Base-by-base conservation (phyloP, 139 green algal genomes). In the Chlamydomonas sp. region DNA sequence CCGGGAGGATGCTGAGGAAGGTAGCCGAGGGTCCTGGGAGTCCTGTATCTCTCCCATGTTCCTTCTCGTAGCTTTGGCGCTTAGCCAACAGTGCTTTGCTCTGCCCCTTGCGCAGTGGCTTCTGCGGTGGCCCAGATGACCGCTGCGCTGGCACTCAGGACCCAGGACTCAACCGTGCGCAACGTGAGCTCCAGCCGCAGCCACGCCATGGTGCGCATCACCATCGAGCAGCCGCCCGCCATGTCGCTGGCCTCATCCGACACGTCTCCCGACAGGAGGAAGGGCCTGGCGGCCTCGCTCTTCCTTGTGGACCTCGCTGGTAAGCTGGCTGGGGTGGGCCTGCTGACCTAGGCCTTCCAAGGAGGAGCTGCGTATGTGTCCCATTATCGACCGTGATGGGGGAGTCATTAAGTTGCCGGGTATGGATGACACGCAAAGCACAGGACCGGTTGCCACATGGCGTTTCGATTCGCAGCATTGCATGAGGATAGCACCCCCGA, bases 161-260 rank as follows among this genome's bases (percentile, higher is more conserved):
- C 98, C 61, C 94, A 95, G 10, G 96, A 98, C 89, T 98, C 96
- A 61, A 96, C 95, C 16, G 98, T 99, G 96, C 83, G 83, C 83
- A 99, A 99, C 92, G 90, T 95, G 69, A 93, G 89, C 84, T 94
- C 79, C 87, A 95, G 87, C 67, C 91, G 97, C 78, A 97, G 92
- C 18, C 97, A 99, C 93, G 95, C 95, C 12, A 93, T 99, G 15
- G 87, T 95, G 61, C 84, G 85, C 9, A 66, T 95, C 76, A 89
- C 89, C n/a, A 78, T 95, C 31, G 93, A 94, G 80, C 83, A 87
- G 83, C 12, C 49, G 49, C 62, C 62, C n/a, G 72, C 58, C 73
- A 62, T 9, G 20, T 1, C 71, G 0, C 67, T 78, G 8, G 80
- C 31, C 31, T 49, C 31, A 49, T 49, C 31, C 31, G 31, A 49